Conservation (phyloP, 2,329 filamentous ascomycete species). For the Aphanoascus verrucosus region DNA sequence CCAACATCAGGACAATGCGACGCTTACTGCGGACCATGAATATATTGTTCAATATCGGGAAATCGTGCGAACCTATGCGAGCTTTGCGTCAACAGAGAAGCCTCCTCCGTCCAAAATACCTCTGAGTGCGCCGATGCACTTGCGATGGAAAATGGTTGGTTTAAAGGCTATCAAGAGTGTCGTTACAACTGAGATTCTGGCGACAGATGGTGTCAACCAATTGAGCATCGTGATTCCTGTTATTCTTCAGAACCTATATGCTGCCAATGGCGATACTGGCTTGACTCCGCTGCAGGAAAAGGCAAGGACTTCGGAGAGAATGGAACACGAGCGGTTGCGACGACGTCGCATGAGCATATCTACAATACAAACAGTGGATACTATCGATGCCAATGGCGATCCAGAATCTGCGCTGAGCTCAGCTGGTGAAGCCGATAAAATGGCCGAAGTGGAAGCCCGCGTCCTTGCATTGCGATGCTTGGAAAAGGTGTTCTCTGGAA, state of each 20-base stretch:
- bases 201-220: conserved; percentile 63
- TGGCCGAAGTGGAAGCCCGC: conserved; percentile 81
- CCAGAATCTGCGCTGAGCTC: conserved; percentile 59
- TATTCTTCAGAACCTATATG: conserved; percentile 77
- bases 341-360: conserved; percentile 67
- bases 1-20: conserved; percentile 73
- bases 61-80: conserved; percentile 67
- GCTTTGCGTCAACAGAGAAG: conserved; percentile 59
- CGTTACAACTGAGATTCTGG: conserved; percentile 66
- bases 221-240: conserved; percentile 70
- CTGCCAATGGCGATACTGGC: conserved; percentile 54
- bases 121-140: conserved; percentile 59
- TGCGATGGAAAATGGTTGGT: conserved; percentile 66
- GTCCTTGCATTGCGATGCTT: conserved; percentile 76
- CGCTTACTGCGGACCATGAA: conserved; percentile 72
- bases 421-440: conserved; percentile 74
- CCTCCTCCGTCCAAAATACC: conserved; percentile 38
- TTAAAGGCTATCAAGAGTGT: conserved; percentile 71
- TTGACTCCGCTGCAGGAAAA: conserved; percentile 58
- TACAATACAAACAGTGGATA: conserved; percentile 62
- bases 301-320: conserved; percentile 56
- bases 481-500: conserved; percentile 68
- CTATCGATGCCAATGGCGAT: conserved; percentile 50
- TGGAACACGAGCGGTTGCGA: conserved; percentile 52
- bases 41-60: conserved; percentile 75